These are phyloP conservation scores for Trichoderma polysporum DNA, from an alignment of 2,329 filamentous ascomycete genomes.

Conservation along the genomic window DNA sequence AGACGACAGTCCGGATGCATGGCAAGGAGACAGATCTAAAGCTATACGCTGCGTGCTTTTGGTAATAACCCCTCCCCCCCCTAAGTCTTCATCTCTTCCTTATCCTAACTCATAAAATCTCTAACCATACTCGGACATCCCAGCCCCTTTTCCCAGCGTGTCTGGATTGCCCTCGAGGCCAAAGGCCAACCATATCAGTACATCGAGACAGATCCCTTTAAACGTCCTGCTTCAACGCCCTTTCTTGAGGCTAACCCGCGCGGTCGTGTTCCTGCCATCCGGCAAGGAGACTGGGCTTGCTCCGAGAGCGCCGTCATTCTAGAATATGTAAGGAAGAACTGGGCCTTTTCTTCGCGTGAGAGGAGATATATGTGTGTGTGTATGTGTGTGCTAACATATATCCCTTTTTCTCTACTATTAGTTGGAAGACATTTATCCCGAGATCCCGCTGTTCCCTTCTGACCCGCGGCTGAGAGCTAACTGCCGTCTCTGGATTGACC, in stretches of 20 bases:
- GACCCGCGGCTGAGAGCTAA: slow-evolving; percentile 68
- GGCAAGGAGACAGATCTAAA: slow-evolving; percentile 70
- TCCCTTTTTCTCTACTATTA: slow-evolving; percentile 30
- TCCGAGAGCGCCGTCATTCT: slow-evolving; percentile 80
- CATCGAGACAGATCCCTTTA: slow-evolving; percentile 79
- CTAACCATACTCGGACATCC: background rate
- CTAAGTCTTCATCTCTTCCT: no score
- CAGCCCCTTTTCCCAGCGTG: slow-evolving; percentile 80
- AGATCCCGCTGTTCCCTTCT: slow-evolving; percentile 61
- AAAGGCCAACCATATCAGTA: slow-evolving; percentile 82
- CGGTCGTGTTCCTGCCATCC: slow-evolving; percentile 72
- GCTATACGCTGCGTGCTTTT: slow-evolving; percentile 81
- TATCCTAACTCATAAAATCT: background rate
- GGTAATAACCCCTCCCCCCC: slow-evolving; percentile 50
- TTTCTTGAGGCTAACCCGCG: slow-evolving; percentile 74
- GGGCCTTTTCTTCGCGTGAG: slow-evolving; percentile 24
- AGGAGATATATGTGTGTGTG: slow-evolving; percentile 22
- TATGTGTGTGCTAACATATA: slow-evolving; percentile 43
- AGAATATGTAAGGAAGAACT: slow-evolving; percentile 64
- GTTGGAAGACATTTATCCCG: slow-evolving; percentile 70
- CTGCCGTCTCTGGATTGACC: slow-evolving; percentile 77
- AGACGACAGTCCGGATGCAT: slow-evolving; percentile 68
- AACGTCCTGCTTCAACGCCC: slow-evolving; percentile 55
- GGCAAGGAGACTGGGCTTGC: slow-evolving; percentile 77
- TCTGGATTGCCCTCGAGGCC: slow-evolving; percentile 84